These are phyloP conservation scores for Aspergillus sp. DNA, from an alignment of 2,329 filamentous ascomycete species.

Conservation along the genomic window DNA sequence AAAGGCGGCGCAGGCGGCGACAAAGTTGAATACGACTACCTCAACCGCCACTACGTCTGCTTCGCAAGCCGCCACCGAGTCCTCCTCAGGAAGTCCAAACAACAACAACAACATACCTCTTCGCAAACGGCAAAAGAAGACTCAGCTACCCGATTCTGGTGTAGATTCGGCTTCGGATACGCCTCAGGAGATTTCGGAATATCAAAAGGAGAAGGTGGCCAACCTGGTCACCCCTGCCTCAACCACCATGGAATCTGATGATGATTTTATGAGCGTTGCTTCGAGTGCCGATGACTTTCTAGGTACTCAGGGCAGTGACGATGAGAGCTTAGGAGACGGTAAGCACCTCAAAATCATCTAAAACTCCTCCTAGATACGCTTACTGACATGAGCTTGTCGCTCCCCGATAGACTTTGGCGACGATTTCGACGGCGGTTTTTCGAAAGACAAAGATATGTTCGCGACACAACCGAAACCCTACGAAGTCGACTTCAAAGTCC, in stretches of 20 bases:
- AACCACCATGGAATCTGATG: conserved; percentile 85
- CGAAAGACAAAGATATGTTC: conserved; percentile 68
- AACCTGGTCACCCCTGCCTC: conserved; percentile 43
- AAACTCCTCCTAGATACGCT: background rate
- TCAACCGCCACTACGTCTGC: conserved; percentile 30
- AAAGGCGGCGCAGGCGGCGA: conserved; percentile 52
- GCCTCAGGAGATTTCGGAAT: conserved; percentile 14
- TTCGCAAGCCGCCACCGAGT: conserved; percentile 25
- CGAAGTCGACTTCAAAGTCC: conserved; percentile 81
- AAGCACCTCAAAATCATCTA: conserved; percentile 6
- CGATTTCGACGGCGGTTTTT: conserved; percentile 60
- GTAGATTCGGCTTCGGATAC: conserved; percentile 11
- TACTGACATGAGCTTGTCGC: conserved; percentile 5
- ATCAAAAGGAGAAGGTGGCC: conserved; percentile 26
- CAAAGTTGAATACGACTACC: conserved; percentile 18
- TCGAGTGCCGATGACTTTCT: conserved; percentile 74
- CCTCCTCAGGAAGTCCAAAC: conserved; percentile 12
- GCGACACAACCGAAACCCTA: conserved; percentile 73
- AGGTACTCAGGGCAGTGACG: conserved; percentile 69
- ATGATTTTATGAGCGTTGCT: conserved; percentile 83
- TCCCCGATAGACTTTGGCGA: conserved; percentile 53
- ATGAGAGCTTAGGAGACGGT: conserved; percentile 53
- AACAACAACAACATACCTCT: conserved; percentile 19
- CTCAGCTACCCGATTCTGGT: conserved; percentile 10
- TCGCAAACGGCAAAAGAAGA: conserved; percentile 22